These are phyloP conservation scores for Microcera coccophila DNA, from an alignment of 2,329 filamentous ascomycete genomes.

Conservation along the genomic window DNA sequence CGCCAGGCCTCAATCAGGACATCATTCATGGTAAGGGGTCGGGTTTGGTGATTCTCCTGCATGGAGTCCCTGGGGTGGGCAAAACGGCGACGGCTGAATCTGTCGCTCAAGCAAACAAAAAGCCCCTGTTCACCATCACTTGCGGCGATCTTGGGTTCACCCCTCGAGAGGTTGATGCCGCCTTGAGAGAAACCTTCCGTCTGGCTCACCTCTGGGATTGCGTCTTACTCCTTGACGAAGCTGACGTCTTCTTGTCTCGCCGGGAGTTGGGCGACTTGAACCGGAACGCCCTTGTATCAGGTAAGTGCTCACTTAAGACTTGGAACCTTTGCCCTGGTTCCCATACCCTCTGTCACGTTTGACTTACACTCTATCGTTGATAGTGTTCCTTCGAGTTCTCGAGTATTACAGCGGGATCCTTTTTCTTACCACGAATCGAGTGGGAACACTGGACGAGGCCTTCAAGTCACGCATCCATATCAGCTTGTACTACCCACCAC, in stretches of 20 bases:
- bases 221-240: constrained; percentile 37
- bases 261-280: constrained; percentile 30
- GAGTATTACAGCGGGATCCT: constrained; percentile 47
- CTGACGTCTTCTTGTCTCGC: constrained; percentile 33
- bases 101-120: constrained; percentile 38
- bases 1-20: constrained; percentile 32
- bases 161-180: constrained; percentile 38
- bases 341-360: neutral
- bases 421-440: constrained; percentile 50
- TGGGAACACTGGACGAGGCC: constrained; percentile 46
- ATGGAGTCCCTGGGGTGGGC: constrained; percentile 46
- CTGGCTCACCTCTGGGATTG: constrained; percentile 39
- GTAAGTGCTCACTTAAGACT: no score
- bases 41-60: constrained; percentile 43
- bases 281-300: constrained; percentile 35
- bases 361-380: neutral
- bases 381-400: constrained; percentile 43
- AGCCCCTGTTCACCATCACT: constrained; percentile 47
- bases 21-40: constrained; percentile 44
- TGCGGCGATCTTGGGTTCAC: constrained; percentile 46
- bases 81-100: constrained; percentile 48
- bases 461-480: constrained; percentile 47
- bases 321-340: neutral
- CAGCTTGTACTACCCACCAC: constrained; percentile 39
- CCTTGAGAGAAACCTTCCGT: constrained; percentile 41